Percentiles rank a stretch among this genome's conserved stretches.
Evolutionary conservation across 2,329 filamentous ascomycete genomes (phyloP).

Genomic region (Corniculantispora saksenae): DNA sequence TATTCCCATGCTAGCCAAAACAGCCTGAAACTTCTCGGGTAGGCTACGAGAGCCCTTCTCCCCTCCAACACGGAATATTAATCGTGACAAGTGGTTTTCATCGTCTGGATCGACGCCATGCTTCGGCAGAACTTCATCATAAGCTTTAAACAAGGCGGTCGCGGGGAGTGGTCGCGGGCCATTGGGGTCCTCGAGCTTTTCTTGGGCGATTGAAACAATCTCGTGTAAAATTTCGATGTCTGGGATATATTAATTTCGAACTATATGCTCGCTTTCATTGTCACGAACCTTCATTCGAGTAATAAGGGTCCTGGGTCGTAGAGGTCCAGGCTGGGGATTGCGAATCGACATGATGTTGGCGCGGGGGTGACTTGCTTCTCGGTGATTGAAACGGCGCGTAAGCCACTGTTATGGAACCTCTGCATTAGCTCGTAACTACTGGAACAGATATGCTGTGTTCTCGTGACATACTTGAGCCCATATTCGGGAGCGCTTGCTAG

Average conservation of each 20-base stretch:
- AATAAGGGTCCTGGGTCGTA: constrained; percentile 42
- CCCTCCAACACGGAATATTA: constrained; percentile 77
- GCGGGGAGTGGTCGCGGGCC: constrained; percentile 68
- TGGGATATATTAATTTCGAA: constrained; percentile 11
- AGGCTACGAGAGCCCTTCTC: constrained; percentile 59
- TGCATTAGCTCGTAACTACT: not conserved
- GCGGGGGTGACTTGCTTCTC: not conserved
- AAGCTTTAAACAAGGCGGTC: constrained; percentile 77
- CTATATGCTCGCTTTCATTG: not conserved
- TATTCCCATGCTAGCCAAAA: constrained; percentile 71
- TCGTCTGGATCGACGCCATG: constrained; percentile 71
- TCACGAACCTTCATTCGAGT: constrained; percentile 60
- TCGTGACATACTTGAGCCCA: constrained; percentile 31
- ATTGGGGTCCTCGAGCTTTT: constrained; percentile 56
- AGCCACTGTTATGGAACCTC: constrained; percentile 16
- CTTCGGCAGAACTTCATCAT: constrained; percentile 72
- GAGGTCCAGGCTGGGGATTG: constrained; percentile 13
- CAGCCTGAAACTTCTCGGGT: constrained; percentile 67
- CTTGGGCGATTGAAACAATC: constrained; percentile 72
- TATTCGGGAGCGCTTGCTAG: constrained; percentile 29
- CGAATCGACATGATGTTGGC: not conserved
- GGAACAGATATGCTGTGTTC: not conserved
- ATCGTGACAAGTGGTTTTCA: constrained; percentile 73
- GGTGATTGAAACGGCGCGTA: constrained; percentile 14
- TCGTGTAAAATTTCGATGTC: constrained; percentile 79